Percentiles rank a stretch among this genome's conserved stretches.
Evolutionary conservation across 352 stramenopile species (phyloP).

Genomic region (Globisporangium recalcitrans): DNA sequence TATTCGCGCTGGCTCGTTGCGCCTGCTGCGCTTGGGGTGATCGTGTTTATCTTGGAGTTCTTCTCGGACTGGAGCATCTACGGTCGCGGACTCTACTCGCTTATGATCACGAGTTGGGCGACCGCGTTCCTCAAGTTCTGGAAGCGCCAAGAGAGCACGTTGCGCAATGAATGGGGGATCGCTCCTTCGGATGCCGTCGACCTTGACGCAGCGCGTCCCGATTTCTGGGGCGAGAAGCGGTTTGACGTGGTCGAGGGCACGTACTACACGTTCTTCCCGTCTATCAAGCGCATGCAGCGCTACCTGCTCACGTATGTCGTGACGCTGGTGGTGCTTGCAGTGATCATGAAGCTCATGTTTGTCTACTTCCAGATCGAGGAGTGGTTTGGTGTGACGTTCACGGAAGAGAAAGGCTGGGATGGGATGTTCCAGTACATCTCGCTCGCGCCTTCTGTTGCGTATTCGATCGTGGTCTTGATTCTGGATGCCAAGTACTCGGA

Average conservation of each 20-base stretch:
- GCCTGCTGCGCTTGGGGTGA: conserved; percentile 79
- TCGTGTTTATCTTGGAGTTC: conserved; percentile 87
- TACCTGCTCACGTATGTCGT: conserved; percentile 70
- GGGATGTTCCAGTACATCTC: conserved; percentile 66
- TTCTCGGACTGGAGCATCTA: conserved; percentile 49
- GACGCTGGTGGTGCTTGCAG: conserved; percentile 59
- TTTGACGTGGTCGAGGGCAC: conserved; percentile 79
- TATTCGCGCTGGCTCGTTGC: conserved; percentile 93
- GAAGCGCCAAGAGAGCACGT: conserved; percentile 83
- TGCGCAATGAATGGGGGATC: conserved; percentile 87
- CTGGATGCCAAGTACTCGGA: conserved; percentile 86
- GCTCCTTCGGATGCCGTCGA: conserved; percentile 29
- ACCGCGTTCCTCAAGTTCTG: conserved; percentile 89
- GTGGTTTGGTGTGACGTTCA: conserved; percentile 58
- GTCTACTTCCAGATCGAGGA: conserved; percentile 78
- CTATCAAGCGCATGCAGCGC: conserved; percentile 67
- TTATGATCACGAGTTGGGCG: conserved; percentile 88
- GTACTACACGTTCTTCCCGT: conserved; percentile 81
- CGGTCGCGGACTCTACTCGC: conserved; percentile 75
- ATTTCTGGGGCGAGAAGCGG: conserved; percentile 65
- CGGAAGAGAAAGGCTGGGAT: conserved; percentile 53
- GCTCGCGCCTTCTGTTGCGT: conserved; percentile 60
- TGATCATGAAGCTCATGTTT: conserved; percentile 74
- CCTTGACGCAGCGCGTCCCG: conserved; percentile 50
- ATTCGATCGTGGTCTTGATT: conserved; percentile 71